Base-by-base conservation (phyloP, 2,329 filamentous ascomycete species). In the Blumeriella jaapii region DNA sequence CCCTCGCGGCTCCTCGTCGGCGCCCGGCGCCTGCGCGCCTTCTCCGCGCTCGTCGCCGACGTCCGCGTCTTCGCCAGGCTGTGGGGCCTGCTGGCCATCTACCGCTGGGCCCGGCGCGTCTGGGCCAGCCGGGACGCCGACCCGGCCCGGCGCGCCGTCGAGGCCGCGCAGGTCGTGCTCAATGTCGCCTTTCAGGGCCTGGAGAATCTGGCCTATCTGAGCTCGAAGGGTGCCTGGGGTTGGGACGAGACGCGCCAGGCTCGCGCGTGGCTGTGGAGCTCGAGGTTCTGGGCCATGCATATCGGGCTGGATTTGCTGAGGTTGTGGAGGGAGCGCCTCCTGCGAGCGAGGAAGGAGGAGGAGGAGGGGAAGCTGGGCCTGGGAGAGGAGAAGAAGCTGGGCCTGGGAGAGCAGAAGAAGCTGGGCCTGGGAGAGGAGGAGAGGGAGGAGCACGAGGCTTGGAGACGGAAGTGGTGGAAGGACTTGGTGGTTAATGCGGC, bases 141-240 rank as follows among this genome's bases (percentile, higher is more conserved):
- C 49, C 55, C 51, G 2, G 46, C 61, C 29, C 60, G 66, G 44
- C 64, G 59, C 46, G 43, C 54, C 12, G 61, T 94, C 29, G 71
- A 73, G 14, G 78, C 75, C 58, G 62, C 70, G 5, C 82, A 91
- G 57, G 71, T 94, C 13, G 45, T 67, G 8, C 67, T 74, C 8
- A 81, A 82, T 56, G 59, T 80, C 7, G 55, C 63, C 7, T 93
- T 82, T 63, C 86, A 95, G 60, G 61, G 72, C 1, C 67, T 89
- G 25, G 91, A 98, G 64, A 95, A 94, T 60, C 68, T 71, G 24
- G 81, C 81, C 11, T 93, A 81, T 62, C 68, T 96, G 23, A 68
- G 76, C 3, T 65, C 67, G 41, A 86, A 86, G 57, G 78, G 79
- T 13, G 71, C 93, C 3, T 55, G 94, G 32, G 65, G 61, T 11